phyloP scores from a whole-genome alignment of 768 basidiomycete species.

The Kwoniella bestiolae region DNA sequence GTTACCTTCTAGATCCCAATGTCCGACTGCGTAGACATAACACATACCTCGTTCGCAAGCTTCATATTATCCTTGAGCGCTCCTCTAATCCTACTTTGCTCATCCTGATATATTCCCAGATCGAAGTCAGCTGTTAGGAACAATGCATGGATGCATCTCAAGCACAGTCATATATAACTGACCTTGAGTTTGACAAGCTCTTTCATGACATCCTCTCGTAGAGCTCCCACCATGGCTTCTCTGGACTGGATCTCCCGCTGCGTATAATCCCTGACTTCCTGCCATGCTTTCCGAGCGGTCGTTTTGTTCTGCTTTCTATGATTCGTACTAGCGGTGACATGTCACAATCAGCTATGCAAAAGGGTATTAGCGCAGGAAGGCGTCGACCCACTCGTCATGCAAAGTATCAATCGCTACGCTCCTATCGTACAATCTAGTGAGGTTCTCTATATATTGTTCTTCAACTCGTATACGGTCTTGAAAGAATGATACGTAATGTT shows the following conservation, averaged over 20 bases:
- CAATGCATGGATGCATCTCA: too few relatives aligned
- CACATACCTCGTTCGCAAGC: constrained; percentile 63
- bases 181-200: constrained; percentile 69
- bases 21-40: too few relatives aligned
- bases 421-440: constrained; percentile 73
- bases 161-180: too few relatives aligned
- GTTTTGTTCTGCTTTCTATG: constrained; percentile 61
- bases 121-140: constrained; percentile 55
- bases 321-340: background rate
- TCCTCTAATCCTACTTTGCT: constrained; percentile 87
- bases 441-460: constrained; percentile 77
- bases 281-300: constrained; percentile 71
- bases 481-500: constrained; percentile 83
- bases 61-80: constrained; percentile 90
- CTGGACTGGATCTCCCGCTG: constrained; percentile 84
- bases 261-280: constrained; percentile 80
- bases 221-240: constrained; percentile 73
- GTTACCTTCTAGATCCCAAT: too few relatives aligned
- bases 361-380: background rate
- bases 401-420: constrained; percentile 72
- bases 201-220: constrained; percentile 73
- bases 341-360: background rate
- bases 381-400: constrained; percentile 63
- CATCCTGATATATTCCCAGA: constrained; percentile 64
- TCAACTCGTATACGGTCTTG: constrained; percentile 78